Conservation (phyloP, 805 yeast species). For the Saccharomycopsis synnaedendra region DNA sequence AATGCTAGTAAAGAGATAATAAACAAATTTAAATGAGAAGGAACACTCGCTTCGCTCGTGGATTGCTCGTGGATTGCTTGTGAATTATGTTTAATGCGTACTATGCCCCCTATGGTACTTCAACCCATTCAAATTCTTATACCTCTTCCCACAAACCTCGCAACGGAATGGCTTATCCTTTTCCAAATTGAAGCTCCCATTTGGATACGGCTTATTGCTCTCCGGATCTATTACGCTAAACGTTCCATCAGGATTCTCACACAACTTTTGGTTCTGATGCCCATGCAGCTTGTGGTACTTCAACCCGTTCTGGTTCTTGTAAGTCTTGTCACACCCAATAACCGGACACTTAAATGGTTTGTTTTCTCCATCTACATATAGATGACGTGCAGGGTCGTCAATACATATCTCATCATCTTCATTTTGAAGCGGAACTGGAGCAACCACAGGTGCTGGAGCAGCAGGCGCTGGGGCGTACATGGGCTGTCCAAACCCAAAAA, state of each 20-base stretch:
- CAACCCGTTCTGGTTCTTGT: conserved; percentile 94
- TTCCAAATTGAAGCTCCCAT: conserved; percentile 80
- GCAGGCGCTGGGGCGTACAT: conserved; percentile 15
- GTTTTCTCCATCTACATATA: conserved; percentile 89
- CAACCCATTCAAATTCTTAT: conserved; percentile 90
- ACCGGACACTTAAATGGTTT: conserved; percentile 97
- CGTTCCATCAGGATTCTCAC: conserved; percentile 88
- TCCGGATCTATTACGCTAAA: conserved; percentile 88
- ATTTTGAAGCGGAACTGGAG: conserved; percentile 16
- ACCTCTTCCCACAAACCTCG: conserved; percentile 95
- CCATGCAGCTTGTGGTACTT: conserved; percentile 95
- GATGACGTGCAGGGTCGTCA: conserved; percentile 92
- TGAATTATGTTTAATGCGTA: conserved; percentile 49
- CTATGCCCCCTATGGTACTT: conserved; percentile 97
- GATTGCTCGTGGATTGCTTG: not conserved
- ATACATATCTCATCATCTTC: conserved; percentile 59
- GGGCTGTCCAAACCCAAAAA: conserved; percentile 18
- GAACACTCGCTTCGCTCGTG: not conserved
- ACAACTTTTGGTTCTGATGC: conserved; percentile 88
- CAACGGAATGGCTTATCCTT: conserved; percentile 97
- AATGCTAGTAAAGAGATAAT: not conserved
- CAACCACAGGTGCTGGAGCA: too few relatives aligned
- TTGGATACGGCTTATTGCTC: conserved; percentile 78
- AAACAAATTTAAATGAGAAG: not conserved
- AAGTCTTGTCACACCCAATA: conserved; percentile 94